Percentiles rank a stretch among this genome's conserved stretches.
phyloP scores from a whole-genome alignment of 1,284 basidiomycete genomes.

The Trichosporon sp. region DNA sequence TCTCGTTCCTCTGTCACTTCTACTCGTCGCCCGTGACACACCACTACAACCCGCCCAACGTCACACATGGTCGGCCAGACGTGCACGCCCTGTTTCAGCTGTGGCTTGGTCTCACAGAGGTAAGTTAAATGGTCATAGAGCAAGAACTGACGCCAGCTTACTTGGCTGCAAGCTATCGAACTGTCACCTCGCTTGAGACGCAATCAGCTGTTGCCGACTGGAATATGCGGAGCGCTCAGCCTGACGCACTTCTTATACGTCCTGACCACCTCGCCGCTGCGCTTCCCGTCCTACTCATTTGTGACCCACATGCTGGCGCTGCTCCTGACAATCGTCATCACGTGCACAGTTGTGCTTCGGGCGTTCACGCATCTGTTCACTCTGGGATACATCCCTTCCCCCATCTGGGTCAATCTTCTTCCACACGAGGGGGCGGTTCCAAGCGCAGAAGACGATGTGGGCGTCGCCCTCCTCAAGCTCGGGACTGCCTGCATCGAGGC shows the following conservation, averaged over 20 bases:
- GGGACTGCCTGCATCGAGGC: constrained; percentile 54
- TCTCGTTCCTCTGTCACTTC: constrained; percentile 52
- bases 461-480: constrained; percentile 51
- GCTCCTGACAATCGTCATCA: constrained; percentile 48
- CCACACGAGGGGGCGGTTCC: constrained; percentile 52
- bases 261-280: constrained; percentile 43
- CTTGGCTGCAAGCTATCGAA: constrained; percentile 53
- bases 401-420: constrained; percentile 43
- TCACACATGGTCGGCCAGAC: constrained; percentile 48
- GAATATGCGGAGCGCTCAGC: constrained; percentile 50
- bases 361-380: constrained; percentile 53
- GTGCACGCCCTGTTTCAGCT: constrained; percentile 53
- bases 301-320: constrained; percentile 53
- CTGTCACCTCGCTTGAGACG: constrained; percentile 39
- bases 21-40: constrained; percentile 56
- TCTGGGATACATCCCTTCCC: constrained; percentile 52
- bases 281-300: constrained; percentile 55
- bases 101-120: constrained; percentile 53
- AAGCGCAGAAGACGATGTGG: constrained; percentile 50
- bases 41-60: constrained; percentile 39
- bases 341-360: constrained; percentile 47
- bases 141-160: constrained; percentile 37
- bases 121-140: constrained; percentile 8
- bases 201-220: constrained; percentile 52
- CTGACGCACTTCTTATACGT: constrained; percentile 51